Percentiles rank a stretch among this genome's conserved stretches.
Conservation (phyloP, 2,329 filamentous ascomycete species). For the Xylaria hypoxylon region DNA sequence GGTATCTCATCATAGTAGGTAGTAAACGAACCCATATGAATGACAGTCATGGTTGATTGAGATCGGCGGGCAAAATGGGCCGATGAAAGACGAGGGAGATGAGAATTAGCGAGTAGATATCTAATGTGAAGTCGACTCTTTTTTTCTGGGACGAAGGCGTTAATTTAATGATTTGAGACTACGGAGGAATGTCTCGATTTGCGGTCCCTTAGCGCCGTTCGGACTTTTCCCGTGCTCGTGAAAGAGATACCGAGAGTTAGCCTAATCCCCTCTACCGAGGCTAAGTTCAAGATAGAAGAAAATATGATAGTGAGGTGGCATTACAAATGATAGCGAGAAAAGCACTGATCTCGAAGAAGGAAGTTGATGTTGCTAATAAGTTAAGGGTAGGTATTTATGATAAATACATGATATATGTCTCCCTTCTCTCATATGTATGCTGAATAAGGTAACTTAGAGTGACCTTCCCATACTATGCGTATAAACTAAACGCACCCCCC, state of each 20-base stretch:
- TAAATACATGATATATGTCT: no score
- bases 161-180: background rate
- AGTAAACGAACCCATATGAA: slow-evolving; percentile 27
- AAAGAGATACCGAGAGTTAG: background rate
- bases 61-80: background rate
- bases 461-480: no score
- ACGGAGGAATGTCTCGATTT: background rate
- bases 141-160: background rate
- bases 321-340: no score
- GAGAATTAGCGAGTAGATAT: background rate
- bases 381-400: no score
- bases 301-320: no score
- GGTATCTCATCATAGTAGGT: background rate
- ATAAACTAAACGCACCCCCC: background rate
- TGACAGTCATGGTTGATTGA: slow-evolving; percentile 20
- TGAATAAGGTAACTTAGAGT: no score
- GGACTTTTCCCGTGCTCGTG: slow-evolving; percentile 25
- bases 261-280: background rate
- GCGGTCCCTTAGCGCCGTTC: slow-evolving; percentile 1
- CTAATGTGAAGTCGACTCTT: background rate
- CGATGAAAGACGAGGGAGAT: background rate
- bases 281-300: no score
- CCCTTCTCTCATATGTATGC: no score
- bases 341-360: no score
- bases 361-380: no score